These are phyloP conservation scores for Chondrostereum purpureum DNA, from an alignment of 1,284 basidiomycete species.

Conservation along the genomic window DNA sequence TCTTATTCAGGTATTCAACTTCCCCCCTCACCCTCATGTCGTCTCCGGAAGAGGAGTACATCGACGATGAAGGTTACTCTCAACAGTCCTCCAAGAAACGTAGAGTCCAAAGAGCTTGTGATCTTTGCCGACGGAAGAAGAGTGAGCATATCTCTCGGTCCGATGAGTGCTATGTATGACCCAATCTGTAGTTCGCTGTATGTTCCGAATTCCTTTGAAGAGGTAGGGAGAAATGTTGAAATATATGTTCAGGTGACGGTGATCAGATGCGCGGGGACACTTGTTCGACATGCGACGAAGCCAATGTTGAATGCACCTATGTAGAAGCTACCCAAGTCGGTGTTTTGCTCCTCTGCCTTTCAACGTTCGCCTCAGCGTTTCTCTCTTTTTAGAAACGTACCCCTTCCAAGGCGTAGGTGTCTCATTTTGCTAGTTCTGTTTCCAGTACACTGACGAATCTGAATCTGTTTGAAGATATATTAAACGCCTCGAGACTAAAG, in stretches of 20 bases:
- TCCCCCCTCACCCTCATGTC: too few species aligned
- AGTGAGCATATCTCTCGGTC: constrained; percentile 35
- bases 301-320: constrained; percentile 72
- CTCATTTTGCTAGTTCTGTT: background rate
- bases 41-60: constrained; percentile 35
- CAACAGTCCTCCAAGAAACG: constrained; percentile 50
- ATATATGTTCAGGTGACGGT: constrained; percentile 43
- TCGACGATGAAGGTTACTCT: constrained; percentile 22
- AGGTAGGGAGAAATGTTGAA: background rate
- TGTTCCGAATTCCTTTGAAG: constrained; percentile 16
- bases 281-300: constrained; percentile 76
- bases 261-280: constrained; percentile 56
- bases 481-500: constrained; percentile 64
- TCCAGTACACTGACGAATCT: background rate
- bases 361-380: background rate
- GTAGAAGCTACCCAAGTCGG: constrained; percentile 65
- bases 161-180: background rate
- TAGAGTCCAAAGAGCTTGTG: constrained; percentile 68
- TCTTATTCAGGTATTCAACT: too few species aligned
- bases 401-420: constrained; percentile 74
- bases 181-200: constrained; percentile 45
- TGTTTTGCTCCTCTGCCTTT: constrained; percentile 11
- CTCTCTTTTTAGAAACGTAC: constrained; percentile 58
- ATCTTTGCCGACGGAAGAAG: constrained; percentile 71
- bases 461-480: constrained; percentile 44